Evolutionary conservation across 176 grass and related monocot genomes (phyloP), one percentile per base, ranked within the genome.

Genomic region (Bonia amplexicaulis): DNA sequence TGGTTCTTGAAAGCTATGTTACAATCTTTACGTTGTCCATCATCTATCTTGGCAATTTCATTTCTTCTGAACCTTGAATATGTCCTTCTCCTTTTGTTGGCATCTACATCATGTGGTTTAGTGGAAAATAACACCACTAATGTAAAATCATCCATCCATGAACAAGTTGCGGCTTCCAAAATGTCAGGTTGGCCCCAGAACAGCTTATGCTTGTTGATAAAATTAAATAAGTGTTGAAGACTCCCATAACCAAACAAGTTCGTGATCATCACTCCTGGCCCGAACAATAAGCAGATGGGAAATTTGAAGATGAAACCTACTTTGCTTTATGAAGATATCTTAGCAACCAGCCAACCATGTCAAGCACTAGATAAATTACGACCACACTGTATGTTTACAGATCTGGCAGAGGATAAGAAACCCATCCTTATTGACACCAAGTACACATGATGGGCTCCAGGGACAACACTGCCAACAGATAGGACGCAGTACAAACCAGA

Each of bases 341-440:
- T 81, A 69, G 70, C 60, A 85, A 67, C 8, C 69, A 89, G 62
- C 62, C 60, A 80, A 67, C 8, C 69, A 89, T 26, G 73, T 54
- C 74, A 79, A 33, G 49, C 26, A 16, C 42, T 41, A 29, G 12
- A 87, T 78, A 78, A 60, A 79, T 66, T 25, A 73, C 25, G 25
- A 75, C 69, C 52, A 37, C 15, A 80, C 67, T 69, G 49, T 47
- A 62, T 91, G 80, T 87, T 52, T 87, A 91, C 85, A 91, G 7
- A 69, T 80, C 52, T 70, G 80, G 60, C 60, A 53, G 75, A 80
- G 3, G 68, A 84, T 74, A 68, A 25, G 61, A 80, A 62, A 29
- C 74, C 80, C 77, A 74, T 63, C 61, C 76, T 84, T 87, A 90
- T 80, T 87, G 69, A n/a, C 39, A 66, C 49, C 60, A 52, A 87